Evolutionary conservation across 192 early-diverging fungal species (phyloP).

Genomic region (Coemansia sp.): DNA sequence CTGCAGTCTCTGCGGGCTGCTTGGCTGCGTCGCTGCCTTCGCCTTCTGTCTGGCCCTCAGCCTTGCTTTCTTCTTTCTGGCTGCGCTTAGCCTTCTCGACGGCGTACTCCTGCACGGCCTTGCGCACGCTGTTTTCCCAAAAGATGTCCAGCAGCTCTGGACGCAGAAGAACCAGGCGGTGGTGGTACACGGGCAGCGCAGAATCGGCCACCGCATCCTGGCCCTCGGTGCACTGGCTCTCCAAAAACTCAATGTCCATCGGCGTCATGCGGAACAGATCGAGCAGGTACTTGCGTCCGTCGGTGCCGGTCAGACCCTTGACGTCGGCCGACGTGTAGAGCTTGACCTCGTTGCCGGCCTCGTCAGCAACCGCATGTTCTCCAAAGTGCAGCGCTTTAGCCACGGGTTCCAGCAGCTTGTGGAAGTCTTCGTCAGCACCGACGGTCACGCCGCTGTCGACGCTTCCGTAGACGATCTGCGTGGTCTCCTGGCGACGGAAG

Average conservation of each 20-base stretch:
- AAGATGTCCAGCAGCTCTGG: constrained; percentile 83
- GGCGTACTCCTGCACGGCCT: constrained; percentile 53
- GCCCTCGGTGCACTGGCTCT: constrained; percentile 61
- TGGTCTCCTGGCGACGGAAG: constrained; percentile 72
- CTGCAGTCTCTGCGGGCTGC: too few relatives aligned
- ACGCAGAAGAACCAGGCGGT: constrained; percentile 80
- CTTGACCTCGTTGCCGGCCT: constrained; percentile 59
- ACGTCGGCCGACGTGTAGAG: constrained; percentile 86
- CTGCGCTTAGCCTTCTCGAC: constrained; percentile 38
- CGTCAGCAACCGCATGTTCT: constrained; percentile 77
- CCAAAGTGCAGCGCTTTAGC: constrained; percentile 80
- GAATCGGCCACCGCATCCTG: constrained; percentile 23
- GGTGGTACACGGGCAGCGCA: constrained; percentile 75
- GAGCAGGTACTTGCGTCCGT: constrained; percentile 88
- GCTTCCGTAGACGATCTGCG: constrained; percentile 86
- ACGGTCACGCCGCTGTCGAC: constrained; percentile 83
- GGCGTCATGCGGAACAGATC: constrained; percentile 93
- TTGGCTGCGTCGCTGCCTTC: constrained; percentile 16
- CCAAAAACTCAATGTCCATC: constrained; percentile 87
- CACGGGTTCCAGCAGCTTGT: constrained; percentile 65
- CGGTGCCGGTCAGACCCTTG: constrained; percentile 91
- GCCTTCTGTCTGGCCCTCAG: constrained; percentile 11
- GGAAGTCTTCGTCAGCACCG: constrained; percentile 73
- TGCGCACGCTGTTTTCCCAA: constrained; percentile 80
- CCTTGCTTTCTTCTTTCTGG: constrained; percentile 15